These are phyloP conservation scores for Crotalaria pallida DNA, from an alignment of 306 rosid species.

Conservation along the genomic window DNA sequence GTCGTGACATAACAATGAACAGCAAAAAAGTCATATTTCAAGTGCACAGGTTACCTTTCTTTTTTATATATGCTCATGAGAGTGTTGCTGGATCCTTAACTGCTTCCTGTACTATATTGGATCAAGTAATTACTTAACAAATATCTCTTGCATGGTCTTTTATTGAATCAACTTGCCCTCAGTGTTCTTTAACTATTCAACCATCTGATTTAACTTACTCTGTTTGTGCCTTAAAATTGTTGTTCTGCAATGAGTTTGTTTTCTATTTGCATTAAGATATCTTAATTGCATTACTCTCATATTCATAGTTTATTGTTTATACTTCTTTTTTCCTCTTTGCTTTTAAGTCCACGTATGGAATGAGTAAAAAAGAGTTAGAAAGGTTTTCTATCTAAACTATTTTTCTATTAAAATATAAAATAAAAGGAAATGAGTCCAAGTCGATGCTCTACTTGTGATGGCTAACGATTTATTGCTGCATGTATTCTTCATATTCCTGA, in stretches of 20 bases:
- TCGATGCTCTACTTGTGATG: background rate
- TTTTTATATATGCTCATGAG: background rate
- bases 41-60: slow-evolving; percentile 70
- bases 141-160: background rate
- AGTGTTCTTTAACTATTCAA: background rate
- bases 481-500: slow-evolving; percentile 10
- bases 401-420: background rate
- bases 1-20: slow-evolving; percentile 88
- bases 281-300: background rate
- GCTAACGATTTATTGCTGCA: background rate
- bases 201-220: background rate
- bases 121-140: background rate
- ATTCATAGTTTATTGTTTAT: background rate
- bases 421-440: background rate
- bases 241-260: background rate
- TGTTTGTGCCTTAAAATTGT: background rate
- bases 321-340: background rate
- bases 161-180: background rate
- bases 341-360: background rate
- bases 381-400: background rate
- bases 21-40: slow-evolving; percentile 98
- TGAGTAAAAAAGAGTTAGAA: background rate
- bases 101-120: background rate
- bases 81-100: background rate
- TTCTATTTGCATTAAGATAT: background rate